Evolutionary conservation across 164 flowering plant genomes (phyloP).

Genomic region (Buxus sempervirens): DNA sequence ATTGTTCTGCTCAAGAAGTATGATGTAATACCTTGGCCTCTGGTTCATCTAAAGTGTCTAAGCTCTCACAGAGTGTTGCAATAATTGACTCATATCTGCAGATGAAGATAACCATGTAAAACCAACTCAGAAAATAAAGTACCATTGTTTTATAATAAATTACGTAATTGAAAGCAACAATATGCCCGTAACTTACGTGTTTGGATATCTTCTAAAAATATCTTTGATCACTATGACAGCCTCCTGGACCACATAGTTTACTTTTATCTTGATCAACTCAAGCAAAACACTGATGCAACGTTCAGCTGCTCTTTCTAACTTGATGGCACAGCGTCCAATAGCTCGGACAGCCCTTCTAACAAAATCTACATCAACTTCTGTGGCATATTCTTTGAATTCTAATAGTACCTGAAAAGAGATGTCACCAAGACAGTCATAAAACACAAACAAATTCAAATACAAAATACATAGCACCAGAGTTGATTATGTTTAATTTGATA

Average conservation of each 20-base stretch:
- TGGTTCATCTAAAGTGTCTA: conserved; percentile 97
- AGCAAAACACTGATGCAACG: conserved; percentile 98
- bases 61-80: conserved; percentile 98
- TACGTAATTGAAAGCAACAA: not conserved
- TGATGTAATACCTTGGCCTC: conserved; percentile 88
- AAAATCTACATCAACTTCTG: conserved; percentile 99
- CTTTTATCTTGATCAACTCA: conserved; percentile 98
- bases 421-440: conserved; percentile 5
- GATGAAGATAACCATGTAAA: conserved; percentile 12
- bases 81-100: conserved; percentile 97
- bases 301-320: conserved; percentile 96
- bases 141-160: not conserved
- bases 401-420: conserved; percentile 60
- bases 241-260: conserved; percentile 98
- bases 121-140: conserved; percentile 7
- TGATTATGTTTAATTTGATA: not conserved
- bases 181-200: conserved; percentile 57
- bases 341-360: conserved; percentile 99
- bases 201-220: conserved; percentile 96
- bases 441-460: conserved; percentile 1
- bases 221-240: conserved; percentile 98
- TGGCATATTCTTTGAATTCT: conserved; percentile 99
- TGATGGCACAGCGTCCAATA: conserved; percentile 98
- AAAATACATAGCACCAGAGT: not conserved
- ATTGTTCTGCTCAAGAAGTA: not conserved